A percentile compares a stretch with the other conserved stretches of the same genome.
Evolutionary conservation across 352 stramenopile species (phyloP).

Genomic region (Elongisporangium prolatum): DNA sequence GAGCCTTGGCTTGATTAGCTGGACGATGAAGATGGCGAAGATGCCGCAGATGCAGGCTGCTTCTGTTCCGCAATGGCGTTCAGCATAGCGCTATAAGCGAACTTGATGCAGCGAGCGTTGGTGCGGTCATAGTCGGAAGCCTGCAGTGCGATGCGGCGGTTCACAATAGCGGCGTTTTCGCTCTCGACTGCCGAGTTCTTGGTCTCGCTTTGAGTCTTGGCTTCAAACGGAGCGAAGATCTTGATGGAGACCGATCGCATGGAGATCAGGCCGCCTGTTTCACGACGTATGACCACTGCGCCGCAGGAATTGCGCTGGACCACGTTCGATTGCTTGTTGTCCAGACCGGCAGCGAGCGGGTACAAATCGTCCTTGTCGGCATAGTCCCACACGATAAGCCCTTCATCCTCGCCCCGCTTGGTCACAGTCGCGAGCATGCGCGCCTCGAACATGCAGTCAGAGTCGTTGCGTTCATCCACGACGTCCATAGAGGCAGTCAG

Average conservation of each 20-base stretch:
- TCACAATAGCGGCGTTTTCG: slow-evolving; percentile 28
- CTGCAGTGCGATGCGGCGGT: slow-evolving; percentile 47
- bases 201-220: slow-evolving; percentile 3
- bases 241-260: slow-evolving; percentile 58
- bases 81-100: slow-evolving; percentile 43
- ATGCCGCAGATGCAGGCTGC: neutral
- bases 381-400: slow-evolving; percentile 60
- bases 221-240: slow-evolving; percentile 35
- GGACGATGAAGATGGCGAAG: neutral
- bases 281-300: slow-evolving; percentile 32
- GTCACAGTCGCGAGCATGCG: slow-evolving; percentile 38
- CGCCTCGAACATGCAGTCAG: slow-evolving; percentile 49
- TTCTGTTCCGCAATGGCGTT: slow-evolving; percentile 6
- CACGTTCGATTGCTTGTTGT: slow-evolving; percentile 10
- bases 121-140: slow-evolving; percentile 41
- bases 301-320: slow-evolving; percentile 54
- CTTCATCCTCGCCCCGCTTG: slow-evolving; percentile 21
- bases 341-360: slow-evolving; percentile 13
- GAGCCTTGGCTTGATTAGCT: neutral
- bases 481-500: slow-evolving; percentile 34
- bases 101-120: slow-evolving; percentile 45
- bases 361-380: slow-evolving; percentile 59
- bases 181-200: slow-evolving; percentile 8
- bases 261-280: slow-evolving; percentile 41
- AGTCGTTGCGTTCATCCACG: slow-evolving; percentile 18